Conservation (phyloP, 2,329 filamentous ascomycete species). For the Bipolaris oryzae region DNA sequence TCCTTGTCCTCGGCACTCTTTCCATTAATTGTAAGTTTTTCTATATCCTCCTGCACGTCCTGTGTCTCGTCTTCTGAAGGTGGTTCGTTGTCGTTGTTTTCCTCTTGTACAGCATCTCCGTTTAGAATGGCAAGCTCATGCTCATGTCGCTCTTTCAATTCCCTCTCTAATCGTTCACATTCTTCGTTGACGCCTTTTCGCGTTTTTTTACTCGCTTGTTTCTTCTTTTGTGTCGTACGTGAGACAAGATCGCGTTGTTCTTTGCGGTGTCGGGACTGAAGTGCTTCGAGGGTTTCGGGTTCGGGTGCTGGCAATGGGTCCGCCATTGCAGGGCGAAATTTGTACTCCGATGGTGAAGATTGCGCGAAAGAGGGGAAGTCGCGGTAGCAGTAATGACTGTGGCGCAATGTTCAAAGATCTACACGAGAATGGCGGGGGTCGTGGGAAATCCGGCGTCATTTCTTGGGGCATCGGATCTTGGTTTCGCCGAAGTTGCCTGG, state of each 20-base stretch:
- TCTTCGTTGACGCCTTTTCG: slow-evolving; percentile 67
- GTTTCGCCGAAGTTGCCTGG: slow-evolving; percentile 6
- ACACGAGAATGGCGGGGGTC: slow-evolving; percentile 13
- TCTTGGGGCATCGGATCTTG: slow-evolving; percentile 11
- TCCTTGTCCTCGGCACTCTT: neutral
- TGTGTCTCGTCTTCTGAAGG: slow-evolving; percentile 17
- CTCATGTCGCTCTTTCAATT: slow-evolving; percentile 61
- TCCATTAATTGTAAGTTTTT: slow-evolving; percentile 14
- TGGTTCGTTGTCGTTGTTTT: slow-evolving; percentile 8
- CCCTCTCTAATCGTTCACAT: slow-evolving; percentile 63
- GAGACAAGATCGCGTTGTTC: slow-evolving; percentile 86
- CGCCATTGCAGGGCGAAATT: slow-evolving; percentile 10
- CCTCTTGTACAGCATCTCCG: slow-evolving; percentile 25
- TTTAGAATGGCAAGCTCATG: slow-evolving; percentile 55
- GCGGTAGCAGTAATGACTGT: slow-evolving; percentile 11
- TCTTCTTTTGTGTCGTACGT: slow-evolving; percentile 92
- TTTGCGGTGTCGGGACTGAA: slow-evolving; percentile 81
- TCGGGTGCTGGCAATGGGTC: slow-evolving; percentile 3
- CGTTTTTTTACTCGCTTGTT: slow-evolving; percentile 85
- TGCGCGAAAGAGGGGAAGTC: neutral
- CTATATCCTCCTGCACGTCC: slow-evolving; percentile 18
- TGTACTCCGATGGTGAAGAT: neutral
- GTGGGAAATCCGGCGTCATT: slow-evolving; percentile 7
- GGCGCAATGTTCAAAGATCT: slow-evolving; percentile 3
- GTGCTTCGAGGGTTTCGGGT: slow-evolving; percentile 67